A percentile compares a stretch with the other conserved stretches of the same genome.
These are phyloP conservation scores for Aphanocladium album DNA, from an alignment of 2,329 filamentous ascomycete genomes.

Conservation along the genomic window DNA sequence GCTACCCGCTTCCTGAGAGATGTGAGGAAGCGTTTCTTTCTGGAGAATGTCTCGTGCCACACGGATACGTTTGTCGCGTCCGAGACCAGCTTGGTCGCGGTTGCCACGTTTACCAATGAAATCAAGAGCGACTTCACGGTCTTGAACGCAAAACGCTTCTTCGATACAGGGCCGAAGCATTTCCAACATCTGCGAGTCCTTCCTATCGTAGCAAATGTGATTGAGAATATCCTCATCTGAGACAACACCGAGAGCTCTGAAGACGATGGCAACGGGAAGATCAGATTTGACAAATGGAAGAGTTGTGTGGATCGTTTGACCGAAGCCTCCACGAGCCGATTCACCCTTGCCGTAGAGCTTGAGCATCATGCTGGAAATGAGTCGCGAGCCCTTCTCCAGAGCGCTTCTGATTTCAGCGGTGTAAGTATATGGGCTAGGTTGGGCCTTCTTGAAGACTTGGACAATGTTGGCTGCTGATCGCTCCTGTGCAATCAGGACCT, in stretches of 20 bases:
- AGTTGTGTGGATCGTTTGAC: conserved; percentile 83
- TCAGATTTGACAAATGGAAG: conserved; percentile 92
- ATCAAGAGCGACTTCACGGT: conserved; percentile 88
- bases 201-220: conserved; percentile 93
- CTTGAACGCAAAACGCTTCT: conserved; percentile 93
- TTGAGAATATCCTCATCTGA: conserved; percentile 98
- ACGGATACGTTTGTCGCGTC: conserved; percentile 80
- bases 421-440: conserved; percentile 86
- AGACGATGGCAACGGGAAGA: conserved; percentile 90
- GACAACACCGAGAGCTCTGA: conserved; percentile 90
- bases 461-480: conserved; percentile 97
- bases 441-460: conserved; percentile 96
- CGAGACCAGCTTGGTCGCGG: conserved; percentile 53
- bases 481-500: conserved; percentile 96
- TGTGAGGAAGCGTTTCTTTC: conserved; percentile 94
- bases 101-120: conserved; percentile 93
- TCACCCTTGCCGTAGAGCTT: conserved; percentile 87
- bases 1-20: conserved; percentile 89
- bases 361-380: conserved; percentile 88
- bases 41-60: conserved; percentile 93
- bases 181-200: conserved; percentile 94
- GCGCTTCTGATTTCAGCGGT: conserved; percentile 95
- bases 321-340: conserved; percentile 68
- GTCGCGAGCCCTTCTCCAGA: conserved; percentile 88
- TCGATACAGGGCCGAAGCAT: conserved; percentile 97